Evolutionary conservation across 352 stramenopile species (phyloP), one percentile per base, ranked within the genome.

Genomic region (Globisporangium nodosum): DNA sequence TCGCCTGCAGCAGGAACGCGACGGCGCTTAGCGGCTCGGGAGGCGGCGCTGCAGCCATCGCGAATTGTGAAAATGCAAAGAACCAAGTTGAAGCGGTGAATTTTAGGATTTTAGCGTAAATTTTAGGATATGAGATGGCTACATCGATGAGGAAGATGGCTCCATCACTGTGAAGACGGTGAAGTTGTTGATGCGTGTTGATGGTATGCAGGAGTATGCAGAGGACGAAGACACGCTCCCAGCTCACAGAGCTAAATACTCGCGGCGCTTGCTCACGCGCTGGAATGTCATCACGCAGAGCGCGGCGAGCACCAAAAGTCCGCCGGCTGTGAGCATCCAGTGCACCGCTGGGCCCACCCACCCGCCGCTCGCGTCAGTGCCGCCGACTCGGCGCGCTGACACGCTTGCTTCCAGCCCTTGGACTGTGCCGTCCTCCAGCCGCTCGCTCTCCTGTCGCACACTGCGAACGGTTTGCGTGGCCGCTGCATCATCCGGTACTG

Each of bases 1-100:
- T 56, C 42, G 72, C 69, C 61, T 90, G 78, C 40, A 88, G 60
- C 54, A 90, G 49, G 56, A 88, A 84, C 40, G 70, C 65, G 2
- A 73, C 53, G 21, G 74, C 66, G 5, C 64, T 78, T 40, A 54
- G 47, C 39, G 57, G 51, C 47, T 47, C 37, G 24, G 48, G 6
- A 33, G 39, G 39, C 39, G 18, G 12, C 12, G 5, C 9, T 50
- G 31, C 43, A 51, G 24, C 27, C 35, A n/a, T 59, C 37, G 16
- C 30, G 16, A 37, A 54, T 42, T 20, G 12, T 5, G 9, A 39
- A 54, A 39, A 8, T 15, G 15, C 16, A 7, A 24, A 12, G 15
- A 48, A 48, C 24, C 11, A 21, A n/a, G 15, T 48, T 21, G 43
- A 48, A 48, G 33, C 12, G 33, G 1, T 39, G 33, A 39, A 39